Conservation (phyloP, 768 basidiomycete species). For the Amanita exitialis region DNA sequence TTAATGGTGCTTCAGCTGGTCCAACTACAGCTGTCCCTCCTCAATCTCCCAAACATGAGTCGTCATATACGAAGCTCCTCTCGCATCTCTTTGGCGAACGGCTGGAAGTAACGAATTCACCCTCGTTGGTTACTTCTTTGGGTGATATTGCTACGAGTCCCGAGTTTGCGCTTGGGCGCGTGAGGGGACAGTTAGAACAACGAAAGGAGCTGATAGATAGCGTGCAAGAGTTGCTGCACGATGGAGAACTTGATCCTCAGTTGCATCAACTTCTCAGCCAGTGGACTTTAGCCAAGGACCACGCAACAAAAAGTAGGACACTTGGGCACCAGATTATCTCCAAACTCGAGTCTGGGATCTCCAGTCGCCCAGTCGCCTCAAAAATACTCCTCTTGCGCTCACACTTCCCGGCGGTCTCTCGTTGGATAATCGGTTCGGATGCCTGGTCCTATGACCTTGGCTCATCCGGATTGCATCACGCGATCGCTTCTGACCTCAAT, state of each 20-base stretch:
- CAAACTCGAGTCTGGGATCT: conserved; percentile 30
- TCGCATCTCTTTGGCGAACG: conserved; percentile 69
- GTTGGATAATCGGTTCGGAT: conserved; percentile 98
- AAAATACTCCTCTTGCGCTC: conserved; percentile 49
- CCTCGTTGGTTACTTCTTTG: conserved; percentile 55
- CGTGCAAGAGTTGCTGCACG: conserved; percentile 57
- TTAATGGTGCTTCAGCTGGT: conserved; percentile 14
- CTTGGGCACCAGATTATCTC: conserved; percentile 50
- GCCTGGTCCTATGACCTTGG: conserved; percentile 98
- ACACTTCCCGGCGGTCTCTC: conserved; percentile 58
- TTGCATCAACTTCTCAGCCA: conserved; percentile 65
- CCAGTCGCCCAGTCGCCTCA: conserved; percentile 34
- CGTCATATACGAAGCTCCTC: conserved; percentile 86
- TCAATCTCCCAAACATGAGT: conserved; percentile 83
- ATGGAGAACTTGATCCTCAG: conserved; percentile 34
- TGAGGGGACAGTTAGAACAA: conserved; percentile 72
- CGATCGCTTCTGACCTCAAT: conserved; percentile 82
- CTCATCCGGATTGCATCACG: conserved; percentile 90
- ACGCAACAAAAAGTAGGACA: conserved; percentile 46
- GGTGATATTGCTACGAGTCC: conserved; percentile 82
- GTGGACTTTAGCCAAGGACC: conserved; percentile 76
- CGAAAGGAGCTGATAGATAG: conserved; percentile 56
- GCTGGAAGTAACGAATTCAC: conserved; percentile 80
- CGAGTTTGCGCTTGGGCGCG: conserved; percentile 88
- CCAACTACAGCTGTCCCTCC: conserved; percentile 21